Percentiles rank a stretch among this genome's conserved stretches.
phyloP scores from a whole-genome alignment of 371 early-diverging fungal species.

The Mortierella sp. region DNA sequence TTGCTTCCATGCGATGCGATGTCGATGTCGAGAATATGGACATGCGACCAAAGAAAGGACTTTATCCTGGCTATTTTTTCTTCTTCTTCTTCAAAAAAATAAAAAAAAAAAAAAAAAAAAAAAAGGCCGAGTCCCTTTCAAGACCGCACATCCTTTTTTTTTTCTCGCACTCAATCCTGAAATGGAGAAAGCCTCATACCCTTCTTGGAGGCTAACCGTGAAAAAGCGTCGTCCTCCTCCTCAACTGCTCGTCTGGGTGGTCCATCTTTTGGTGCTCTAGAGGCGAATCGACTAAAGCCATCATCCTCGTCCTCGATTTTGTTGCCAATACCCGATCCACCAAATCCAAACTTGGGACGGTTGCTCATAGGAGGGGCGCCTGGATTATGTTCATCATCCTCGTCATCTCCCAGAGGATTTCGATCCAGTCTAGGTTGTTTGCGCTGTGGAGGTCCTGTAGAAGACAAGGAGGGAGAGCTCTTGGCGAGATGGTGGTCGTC shows the following conservation, averaged over 20 bases:
- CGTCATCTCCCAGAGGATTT: background rate
- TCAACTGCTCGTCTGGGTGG: slow-evolving; percentile 8
- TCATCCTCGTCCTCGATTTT: slow-evolving; percentile 18
- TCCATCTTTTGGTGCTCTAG: slow-evolving; percentile 1
- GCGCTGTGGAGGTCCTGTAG: slow-evolving; percentile 20
- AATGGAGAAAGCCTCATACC: slow-evolving; percentile 7
- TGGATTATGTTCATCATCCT: slow-evolving; percentile 10
- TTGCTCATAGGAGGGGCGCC: background rate
- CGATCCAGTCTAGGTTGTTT: slow-evolving; percentile 37
- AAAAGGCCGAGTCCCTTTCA: no score
- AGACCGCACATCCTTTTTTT: no score
- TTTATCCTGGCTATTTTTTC: no score
- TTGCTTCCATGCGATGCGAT: background rate
- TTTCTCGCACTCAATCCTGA: no score
- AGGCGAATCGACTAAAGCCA: slow-evolving; percentile 9
- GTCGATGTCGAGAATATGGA: background rate
- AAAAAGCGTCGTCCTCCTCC: slow-evolving; percentile 38
- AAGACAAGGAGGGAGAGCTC: background rate
- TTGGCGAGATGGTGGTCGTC: slow-evolving; percentile 24
- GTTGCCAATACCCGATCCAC: background rate
- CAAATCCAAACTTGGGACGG: background rate
- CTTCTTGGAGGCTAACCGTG: slow-evolving; percentile 21
- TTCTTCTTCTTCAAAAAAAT: no score
- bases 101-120: background rate
- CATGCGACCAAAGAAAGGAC: no score